Evolutionary conservation across 257 asterid species (phyloP), one percentile per base, ranked within the genome.

Genomic region (Jacaranda mimosifolia): DNA sequence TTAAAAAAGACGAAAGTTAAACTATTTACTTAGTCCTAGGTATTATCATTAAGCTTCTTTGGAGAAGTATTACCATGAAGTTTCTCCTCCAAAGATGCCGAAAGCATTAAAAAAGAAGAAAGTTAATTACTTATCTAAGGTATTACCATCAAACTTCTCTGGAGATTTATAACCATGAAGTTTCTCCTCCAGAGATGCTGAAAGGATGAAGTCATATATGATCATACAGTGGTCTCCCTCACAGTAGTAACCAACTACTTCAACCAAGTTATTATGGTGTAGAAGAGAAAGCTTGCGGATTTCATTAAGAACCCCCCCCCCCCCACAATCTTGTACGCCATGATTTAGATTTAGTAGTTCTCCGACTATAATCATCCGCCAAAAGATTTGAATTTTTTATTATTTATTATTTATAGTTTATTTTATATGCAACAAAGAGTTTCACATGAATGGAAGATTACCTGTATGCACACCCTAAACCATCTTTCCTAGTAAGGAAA

Each of bases 391-490:
- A 26, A 26, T 26, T 26, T 26, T 26, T 26, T 26, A 26, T 26
- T 26, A 26, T 26, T 26, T 26, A 26, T 26, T 26, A 1, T 26
- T 26, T 26, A 26, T 26, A 26, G 32, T 26, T 26, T 26, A 26
- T 26, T 26, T 26, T 26, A 26, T 2, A 26, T 26, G 32, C 32
- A 26, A 26, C 32, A 26, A 26, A 26, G 32, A 26, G 32, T 26
- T 26, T 26, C 32, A 26, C 32, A 2, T 1, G 32, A 26, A 26
- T 26, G 32, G 18, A 15, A 2, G 55, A 72, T 63, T 74, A 86
- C 91, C 89, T 82, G 81, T 35, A 85, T 21, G 51, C 91, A 88
- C 73, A 65, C 81, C 92, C 92, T 38, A 88, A 86, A 63, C 92
- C 88, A 17, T 91, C 91, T 79, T 83, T 76, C 43, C 93, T 91